Base-by-base conservation (phyloP, 2,329 filamentous ascomycete genomes). In the Penicillium sp. region DNA sequence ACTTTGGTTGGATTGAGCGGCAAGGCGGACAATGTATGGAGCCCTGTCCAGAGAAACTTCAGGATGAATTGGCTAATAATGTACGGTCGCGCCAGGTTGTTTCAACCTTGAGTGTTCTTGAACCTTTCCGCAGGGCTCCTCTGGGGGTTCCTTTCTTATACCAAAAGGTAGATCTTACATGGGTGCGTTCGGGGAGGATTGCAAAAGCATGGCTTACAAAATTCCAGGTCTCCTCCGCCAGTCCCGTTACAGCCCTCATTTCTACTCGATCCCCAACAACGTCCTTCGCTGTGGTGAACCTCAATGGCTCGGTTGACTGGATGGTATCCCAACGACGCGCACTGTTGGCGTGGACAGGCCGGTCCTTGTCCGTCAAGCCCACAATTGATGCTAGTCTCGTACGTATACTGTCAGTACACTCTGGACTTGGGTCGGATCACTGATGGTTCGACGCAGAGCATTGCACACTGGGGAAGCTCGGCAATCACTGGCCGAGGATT, bases 271-370 rank as follows among this genome's bases (percentile, higher is more conserved):
- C 89, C 4, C 83, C 88, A 4, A 83, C 85, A 45, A 93, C 90
- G 1, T 90, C 90, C 5, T 90, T 98, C 59, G 84, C 87, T 9
- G 82, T 95, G 6, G 78, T 98, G 26, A 86, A 91, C 65, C 81
- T 98, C 43, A 90, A 98, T 73, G 93, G 93, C 49, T 89, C 90
- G 4, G 84, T 90, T 49, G 93, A 98, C 72, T 98, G 93, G 91
- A 88, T 95, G 76, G 76, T 98, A 7, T 81, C 88, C 5, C 90
- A 97, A 66, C 81, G 88, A 53, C 85, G 88, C 56, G 90, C 90
- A 1, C 76, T 98, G 45, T 77, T 97, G n/a, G 93, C 93, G 46
- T 98, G 93, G 93, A 95, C 91, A 0, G 93, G 93, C 27, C 88
- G 95, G 66, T 90, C 88, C 1, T 76, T 98, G 46, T 76, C 77